These are phyloP conservation scores for Fusarium floridanum DNA, from an alignment of 2,329 filamentous ascomycete genomes.

Conservation along the genomic window DNA sequence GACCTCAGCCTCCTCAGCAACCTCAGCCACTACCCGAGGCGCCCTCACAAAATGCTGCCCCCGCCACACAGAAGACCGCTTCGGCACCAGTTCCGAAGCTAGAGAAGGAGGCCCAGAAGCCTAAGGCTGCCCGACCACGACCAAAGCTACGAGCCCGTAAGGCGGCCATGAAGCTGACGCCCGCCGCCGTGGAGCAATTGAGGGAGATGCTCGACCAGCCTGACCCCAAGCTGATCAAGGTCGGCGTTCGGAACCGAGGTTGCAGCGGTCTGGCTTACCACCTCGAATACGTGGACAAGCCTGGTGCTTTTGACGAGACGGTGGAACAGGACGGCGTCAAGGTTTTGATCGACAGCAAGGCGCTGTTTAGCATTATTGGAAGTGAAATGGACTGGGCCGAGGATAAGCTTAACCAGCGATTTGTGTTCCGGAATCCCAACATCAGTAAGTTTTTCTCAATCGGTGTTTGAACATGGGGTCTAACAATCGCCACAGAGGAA, in stretches of 20 bases:
- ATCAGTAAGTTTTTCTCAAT: conserved; percentile 80
- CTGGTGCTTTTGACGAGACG: conserved; percentile 87
- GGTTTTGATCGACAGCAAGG: conserved; percentile 97
- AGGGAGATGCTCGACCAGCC: conserved; percentile 83
- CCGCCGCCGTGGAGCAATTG: conserved; percentile 83
- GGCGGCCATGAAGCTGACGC: conserved; percentile 89
- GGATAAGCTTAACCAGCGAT: conserved; percentile 91
- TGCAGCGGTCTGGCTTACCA: conserved; percentile 96
- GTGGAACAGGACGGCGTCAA: conserved; percentile 97
- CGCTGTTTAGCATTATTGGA: conserved; percentile 96
- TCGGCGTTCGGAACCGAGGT: conserved; percentile 93
- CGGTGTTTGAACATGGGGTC: conserved; percentile 11
- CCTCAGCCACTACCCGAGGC: conserved; percentile 29
- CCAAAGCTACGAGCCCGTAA: conserved; percentile 75
- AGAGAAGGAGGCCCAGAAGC: conserved; percentile 77
- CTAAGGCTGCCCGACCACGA: conserved; percentile 61
- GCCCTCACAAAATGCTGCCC: conserved; percentile 30
- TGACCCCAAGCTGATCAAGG: conserved; percentile 91
- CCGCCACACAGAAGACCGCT: conserved; percentile 46
- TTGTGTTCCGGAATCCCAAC: conserved; percentile 97
- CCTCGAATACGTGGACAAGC: conserved; percentile 93
- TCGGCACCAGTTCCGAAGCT: conserved; percentile 53
- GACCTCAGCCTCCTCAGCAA: conserved; percentile 34
- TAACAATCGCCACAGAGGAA: conserved; percentile 75
- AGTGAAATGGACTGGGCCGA: conserved; percentile 99